A percentile compares a stretch with the other conserved stretches of the same genome.
Evolutionary conservation across 345 rosid genomes (phyloP).

Genomic region (Mercurialis annua): DNA sequence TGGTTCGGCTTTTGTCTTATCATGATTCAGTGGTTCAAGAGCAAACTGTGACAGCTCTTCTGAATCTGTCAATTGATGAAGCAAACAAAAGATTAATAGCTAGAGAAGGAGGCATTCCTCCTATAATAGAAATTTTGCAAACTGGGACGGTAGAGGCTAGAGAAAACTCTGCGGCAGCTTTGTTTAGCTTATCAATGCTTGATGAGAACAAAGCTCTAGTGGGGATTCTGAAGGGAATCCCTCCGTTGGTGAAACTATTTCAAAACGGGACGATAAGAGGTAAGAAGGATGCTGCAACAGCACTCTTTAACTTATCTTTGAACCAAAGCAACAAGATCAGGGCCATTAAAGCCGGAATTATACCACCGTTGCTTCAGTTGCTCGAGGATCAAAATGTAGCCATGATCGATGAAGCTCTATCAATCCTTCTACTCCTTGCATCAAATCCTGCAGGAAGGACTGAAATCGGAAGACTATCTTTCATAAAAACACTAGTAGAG

Average conservation of each 20-base stretch:
- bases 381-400: constrained; percentile 45
- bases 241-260: constrained; percentile 51
- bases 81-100: constrained; percentile 50
- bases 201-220: constrained; percentile 57
- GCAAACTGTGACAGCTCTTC: constrained; percentile 60
- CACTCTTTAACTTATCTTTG: constrained; percentile 54
- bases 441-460: constrained; percentile 42
- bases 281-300: constrained; percentile 68
- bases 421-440: constrained; percentile 51
- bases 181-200: constrained; percentile 55
- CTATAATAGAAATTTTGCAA: constrained; percentile 43
- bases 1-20: constrained; percentile 45
- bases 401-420: constrained; percentile 63
- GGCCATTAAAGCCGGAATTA: constrained; percentile 52
- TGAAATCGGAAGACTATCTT: constrained; percentile 37
- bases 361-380: constrained; percentile 42
- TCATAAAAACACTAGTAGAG: constrained; percentile 47
- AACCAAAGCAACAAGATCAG: constrained; percentile 53
- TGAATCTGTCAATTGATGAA: constrained; percentile 60
- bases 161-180: constrained; percentile 60
- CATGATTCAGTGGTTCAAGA: constrained; percentile 51
- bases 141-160: constrained; percentile 50
- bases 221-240: constrained; percentile 48
- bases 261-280: constrained; percentile 51
- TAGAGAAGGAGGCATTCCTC: constrained; percentile 53